Evolutionary conservation across 495 filamentous ascomycete species (phyloP), one percentile per base, ranked within the genome.

Genomic region (Tuber brumale): DNA sequence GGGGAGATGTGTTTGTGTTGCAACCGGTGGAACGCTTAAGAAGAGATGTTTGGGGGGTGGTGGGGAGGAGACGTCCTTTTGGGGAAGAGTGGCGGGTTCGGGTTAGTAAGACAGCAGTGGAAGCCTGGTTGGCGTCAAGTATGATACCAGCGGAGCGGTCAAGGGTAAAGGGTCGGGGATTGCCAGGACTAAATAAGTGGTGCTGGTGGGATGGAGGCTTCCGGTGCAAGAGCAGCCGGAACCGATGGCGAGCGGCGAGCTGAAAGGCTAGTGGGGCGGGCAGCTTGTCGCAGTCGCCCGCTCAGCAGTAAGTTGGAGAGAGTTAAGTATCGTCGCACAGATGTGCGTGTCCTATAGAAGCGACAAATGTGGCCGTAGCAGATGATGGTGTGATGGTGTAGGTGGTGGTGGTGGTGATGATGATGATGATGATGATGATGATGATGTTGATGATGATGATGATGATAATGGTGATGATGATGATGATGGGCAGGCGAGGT

Each of bases 101-200:
- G 75, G 70, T 74, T 80, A 74, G 57, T 78, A 73, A 78, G 78
- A 75, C 69, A 74, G 73, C 71, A 66, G 27, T 19, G 73, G 77
- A 80, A 77, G 78, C 79, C 78, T 76, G 77, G 78, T 79, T 80
- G 78, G 78, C 77, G 78, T 80, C 79, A 73, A 70, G 23, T 70
- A n/a, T n/a, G n/a, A n/a, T n/a, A 80, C 78, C 79, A 80, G 78
- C 73, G 77, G 66, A 39, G 78, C 70, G 77, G 45, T 66, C 71
- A 71, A 79, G 78, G 78, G 71, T 80, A 45, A 70, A 46, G 70
- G 41, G 57, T 72, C 70, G 77, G 77, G 74, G 70, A 79, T 76
- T 73, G 71, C 73, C 66, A 75, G 70, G 70, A 18, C 70, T 27
- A 70, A 72, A 74, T 74, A 74, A 69, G 57, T 46, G 31, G 66